A percentile compares a stretch with the other conserved stretches of the same genome.
Conservation (phyloP, 2,329 filamentous ascomycete genomes). For the Epichloe typhina region DNA sequence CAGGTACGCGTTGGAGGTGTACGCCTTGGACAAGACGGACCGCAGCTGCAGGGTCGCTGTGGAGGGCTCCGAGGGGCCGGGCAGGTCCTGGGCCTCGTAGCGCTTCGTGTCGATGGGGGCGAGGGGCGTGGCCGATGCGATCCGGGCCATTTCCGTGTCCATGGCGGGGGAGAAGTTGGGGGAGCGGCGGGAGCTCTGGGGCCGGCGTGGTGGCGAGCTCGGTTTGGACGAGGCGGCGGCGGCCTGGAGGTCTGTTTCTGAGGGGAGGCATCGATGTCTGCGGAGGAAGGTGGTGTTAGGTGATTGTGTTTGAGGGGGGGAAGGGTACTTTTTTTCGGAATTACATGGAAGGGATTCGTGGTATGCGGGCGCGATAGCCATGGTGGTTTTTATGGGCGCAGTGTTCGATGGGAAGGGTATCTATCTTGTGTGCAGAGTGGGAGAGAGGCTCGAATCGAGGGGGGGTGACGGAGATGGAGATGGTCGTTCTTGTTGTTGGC, state of each 20-base stretch:
- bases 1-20: constrained; percentile 39
- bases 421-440: too few relatives aligned
- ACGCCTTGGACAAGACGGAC: constrained; percentile 44
- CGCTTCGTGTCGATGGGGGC: constrained; percentile 58
- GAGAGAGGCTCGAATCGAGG: too few relatives aligned
- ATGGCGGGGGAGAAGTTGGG: not conserved
- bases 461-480: too few relatives aligned
- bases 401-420: not conserved
- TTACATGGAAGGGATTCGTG: constrained; percentile 74
- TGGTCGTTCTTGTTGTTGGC: too few relatives aligned
- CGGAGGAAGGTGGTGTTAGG: too few relatives aligned
- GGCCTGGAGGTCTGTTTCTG: constrained; percentile 45
- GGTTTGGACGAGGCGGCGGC: constrained; percentile 57
- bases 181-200: not conserved
- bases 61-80: constrained; percentile 13
- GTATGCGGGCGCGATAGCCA: constrained; percentile 26
- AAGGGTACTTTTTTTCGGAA: not conserved
- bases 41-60: constrained; percentile 44
- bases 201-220: constrained; percentile 30
- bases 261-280: constrained; percentile 71
- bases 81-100: constrained; percentile 62
- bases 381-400: not conserved
- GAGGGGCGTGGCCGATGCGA: constrained; percentile 33
- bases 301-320: too few relatives aligned
- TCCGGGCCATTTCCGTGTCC: constrained; percentile 27